Evolutionary conservation across 2,329 filamentous ascomycete species (phyloP), one percentile per base, ranked within the genome.

Genomic region (Ilyonectria sp.): DNA sequence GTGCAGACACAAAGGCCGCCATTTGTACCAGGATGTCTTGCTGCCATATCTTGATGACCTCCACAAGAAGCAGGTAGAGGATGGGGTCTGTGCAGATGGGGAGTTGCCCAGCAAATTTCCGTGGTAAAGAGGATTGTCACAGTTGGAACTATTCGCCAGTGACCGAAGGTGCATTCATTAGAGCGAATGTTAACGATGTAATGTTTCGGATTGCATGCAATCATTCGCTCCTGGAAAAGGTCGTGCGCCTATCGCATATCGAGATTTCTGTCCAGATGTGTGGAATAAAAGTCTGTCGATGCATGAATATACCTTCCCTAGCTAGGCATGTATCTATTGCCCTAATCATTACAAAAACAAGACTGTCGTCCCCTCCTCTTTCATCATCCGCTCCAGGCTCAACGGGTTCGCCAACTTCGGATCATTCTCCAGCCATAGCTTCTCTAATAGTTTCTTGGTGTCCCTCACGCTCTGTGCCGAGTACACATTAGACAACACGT

Each of bases 401-500:
- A 46, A 17, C 3, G 58, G 58, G 17, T 40, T 60, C 23, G 58
- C 58, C 19, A 33, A 17, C 13, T 26, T 26, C 10, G 23, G 11
- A 11, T 60, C 23, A n/a, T 57, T 21, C 17, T 60, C 58, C 13
- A 46, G 13, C 58, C 58, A 60, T 9, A 60, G 35, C 47, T 40
- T 52, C 23, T 60, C 58, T 13, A 60, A n/a, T 5, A 60, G 40
- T 19, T 5, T 11, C 26, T 53, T 60, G 0, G 58, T 46, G 11
- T 60, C 47, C 21, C 58, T 40, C 21, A 60, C 58, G 9, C 58
- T 60, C 15, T 53, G 58, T 26, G 58, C 46, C 8, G 58, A 60
- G 35, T 60, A 60, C 6, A 33, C 47, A 7, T 7, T 37, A 4
- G 58, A 60, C 2, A 60, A 15, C 23, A 50, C 17, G 6, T 44